Base-by-base conservation (phyloP, 495 filamentous ascomycete species). In the Pyrenopolyporus hunteri region DNA sequence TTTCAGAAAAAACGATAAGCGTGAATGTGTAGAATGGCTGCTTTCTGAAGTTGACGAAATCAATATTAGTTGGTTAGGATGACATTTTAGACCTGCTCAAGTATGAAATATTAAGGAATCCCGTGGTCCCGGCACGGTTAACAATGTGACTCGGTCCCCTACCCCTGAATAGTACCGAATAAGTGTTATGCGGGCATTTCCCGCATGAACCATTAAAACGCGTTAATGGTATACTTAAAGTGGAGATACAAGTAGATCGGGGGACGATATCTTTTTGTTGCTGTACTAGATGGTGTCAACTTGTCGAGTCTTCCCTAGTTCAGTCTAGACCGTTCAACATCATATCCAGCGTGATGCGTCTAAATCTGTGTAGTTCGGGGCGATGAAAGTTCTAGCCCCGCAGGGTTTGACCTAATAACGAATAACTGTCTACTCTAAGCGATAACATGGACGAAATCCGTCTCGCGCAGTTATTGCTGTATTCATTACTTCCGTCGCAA, bases 41-140 rank as follows among this genome's bases (percentile, higher is more conserved):
- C n/a, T n/a, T n/a, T n/a, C n/a, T 45, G 20, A 28, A 31, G 31
- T 60, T 48, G 40, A 11, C 22, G 23, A 51, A 59, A 50, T 56
- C 29, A 36, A 59, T 56, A 59, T n/a, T 59, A 56, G 44, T 56
- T 56, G 51, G 49, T 20, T 44, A 37, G 47, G 52, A 52, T 23
- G 31, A 40, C 39, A 45, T 46, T 63, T 51, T 46, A n/a, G 37
- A 52, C 59, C 46, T 52, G 52, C 44, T 50, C 49, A 19, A 56
- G 28, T 59, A 31, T 59, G 44, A 65, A 65, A 59, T 65, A 65
- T 55, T 52, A 59, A 56, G n/a, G 47, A 46, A 51, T 19, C 44
- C 50, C 48, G 23, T 25, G 29, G 54, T 16, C 8, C 19, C 28
- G 13, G 35, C 29, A 51, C 49, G 0, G 22, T 5, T 44, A 45